Percentiles rank a stretch among this genome's conserved stretches.
These are phyloP conservation scores for Penicillium bialowiezense DNA, from an alignment of 495 filamentous ascomycete genomes.

Conservation along the genomic window DNA sequence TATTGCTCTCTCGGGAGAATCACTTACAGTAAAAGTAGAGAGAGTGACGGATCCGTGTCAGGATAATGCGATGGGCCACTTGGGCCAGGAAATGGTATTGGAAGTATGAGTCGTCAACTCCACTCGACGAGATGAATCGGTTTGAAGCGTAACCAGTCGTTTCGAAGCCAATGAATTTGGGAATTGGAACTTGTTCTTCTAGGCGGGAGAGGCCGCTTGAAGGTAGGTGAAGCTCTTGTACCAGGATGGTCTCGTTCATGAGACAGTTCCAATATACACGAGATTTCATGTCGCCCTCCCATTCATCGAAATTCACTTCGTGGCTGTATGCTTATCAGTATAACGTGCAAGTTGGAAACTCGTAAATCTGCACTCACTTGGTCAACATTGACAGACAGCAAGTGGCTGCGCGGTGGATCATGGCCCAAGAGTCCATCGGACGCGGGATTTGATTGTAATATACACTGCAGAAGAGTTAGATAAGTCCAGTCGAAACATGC, in stretches of 20 bases:
- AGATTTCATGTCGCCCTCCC: slow-evolving; percentile 52
- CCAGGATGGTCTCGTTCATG: slow-evolving; percentile 49
- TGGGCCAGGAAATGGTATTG: slow-evolving; percentile 51
- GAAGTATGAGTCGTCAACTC: slow-evolving; percentile 46
- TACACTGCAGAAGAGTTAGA: slow-evolving; percentile 17
- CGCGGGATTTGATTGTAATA: slow-evolving; percentile 47
- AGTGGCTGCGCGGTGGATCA: slow-evolving; percentile 48
- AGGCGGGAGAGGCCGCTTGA: slow-evolving; percentile 43
- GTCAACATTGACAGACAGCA: slow-evolving; percentile 46
- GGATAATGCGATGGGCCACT: slow-evolving; percentile 48
- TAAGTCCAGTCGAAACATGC: background rate
- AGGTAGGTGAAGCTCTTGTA: slow-evolving; percentile 47
- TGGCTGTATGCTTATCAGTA: slow-evolving; percentile 27
- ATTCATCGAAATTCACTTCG: slow-evolving; percentile 44
- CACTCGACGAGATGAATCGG: slow-evolving; percentile 25
- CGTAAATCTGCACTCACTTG: slow-evolving; percentile 30
- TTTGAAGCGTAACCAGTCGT: slow-evolving; percentile 32
- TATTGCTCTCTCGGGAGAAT: background rate
- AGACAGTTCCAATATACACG: slow-evolving; percentile 49
- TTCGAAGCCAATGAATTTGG: slow-evolving; percentile 47
- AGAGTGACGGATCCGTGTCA: slow-evolving; percentile 47
- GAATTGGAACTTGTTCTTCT: slow-evolving; percentile 46
- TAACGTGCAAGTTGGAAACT: background rate
- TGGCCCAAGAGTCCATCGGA: slow-evolving; percentile 47
- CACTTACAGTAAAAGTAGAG: slow-evolving; percentile 46